Evolutionary conservation across 805 yeast species (phyloP), one percentile per base, ranked within the genome.

Genomic region (Starmerella vaccinii): DNA sequence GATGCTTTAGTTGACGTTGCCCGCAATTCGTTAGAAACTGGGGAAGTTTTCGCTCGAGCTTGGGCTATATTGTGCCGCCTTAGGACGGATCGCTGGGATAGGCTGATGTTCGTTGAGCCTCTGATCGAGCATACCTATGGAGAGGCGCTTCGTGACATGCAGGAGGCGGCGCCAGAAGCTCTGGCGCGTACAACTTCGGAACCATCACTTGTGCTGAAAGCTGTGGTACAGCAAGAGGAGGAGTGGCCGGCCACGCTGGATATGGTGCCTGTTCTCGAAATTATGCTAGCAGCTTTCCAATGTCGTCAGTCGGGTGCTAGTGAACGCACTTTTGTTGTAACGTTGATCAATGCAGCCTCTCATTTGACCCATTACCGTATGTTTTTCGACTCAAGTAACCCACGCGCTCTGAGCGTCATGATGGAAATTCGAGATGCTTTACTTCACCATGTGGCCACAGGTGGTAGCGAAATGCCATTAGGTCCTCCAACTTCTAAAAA

Each of bases 291-390:
- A 2, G 70, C 79, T 0, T 61, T 84, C 54, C 72, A 73, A 15
- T 67, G 70, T 2, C 76, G 77, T 29, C 68, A 74, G 13, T 73
- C 76, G 49, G 34, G 34, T 18, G 33, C 34, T 5, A 82, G 87
- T 85, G 87, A 80, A 52, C 59, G 56, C 21, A 61, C 78, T 1
- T 82, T 80, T 61, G 76, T 85, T 0, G 78, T 71, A 57, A 65
- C 78, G 1, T 68, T 82, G 67, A 76, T 83, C 1, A 86, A 82
- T 62, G 69, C 83, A 42, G 57, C 57, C 5, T 51, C 58, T 1
- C 47, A 37, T 59, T 61, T 85, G 23, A 71, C 84, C 6, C 80
- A 80, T 57, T 63, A 78, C 55, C 65, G 65, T 12, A 65, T 84
- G 10, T 81, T 81, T 55, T 64, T 65, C 33, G 64, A 68, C 2